Conservation (phyloP, 495 filamentous ascomycete genomes). For the Daldinia decipiens region DNA sequence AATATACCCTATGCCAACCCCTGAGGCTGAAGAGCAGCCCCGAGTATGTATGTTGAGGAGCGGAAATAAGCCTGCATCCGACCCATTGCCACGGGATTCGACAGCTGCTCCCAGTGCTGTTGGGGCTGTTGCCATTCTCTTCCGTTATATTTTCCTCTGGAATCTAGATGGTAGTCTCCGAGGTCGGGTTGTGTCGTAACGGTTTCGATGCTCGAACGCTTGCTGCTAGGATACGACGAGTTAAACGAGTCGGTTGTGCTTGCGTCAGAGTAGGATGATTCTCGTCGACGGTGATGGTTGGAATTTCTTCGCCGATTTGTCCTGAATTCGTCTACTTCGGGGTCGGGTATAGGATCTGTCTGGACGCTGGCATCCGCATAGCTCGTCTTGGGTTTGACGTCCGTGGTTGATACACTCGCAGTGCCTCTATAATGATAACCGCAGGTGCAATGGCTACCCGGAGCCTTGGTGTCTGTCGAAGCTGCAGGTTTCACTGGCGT, state of each 20-base stretch:
- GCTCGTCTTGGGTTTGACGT: conserved; percentile 11
- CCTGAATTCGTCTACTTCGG: conserved; percentile 18
- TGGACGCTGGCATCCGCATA: conserved; percentile 44
- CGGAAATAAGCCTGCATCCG: conserved; percentile 49
- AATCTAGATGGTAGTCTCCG: conserved; percentile 13
- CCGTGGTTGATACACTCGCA: background rate
- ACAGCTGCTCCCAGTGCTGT: conserved; percentile 12
- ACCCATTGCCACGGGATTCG: conserved; percentile 45
- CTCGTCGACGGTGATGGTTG: conserved; percentile 22
- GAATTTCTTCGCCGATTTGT: background rate
- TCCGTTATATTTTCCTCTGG: conserved; percentile 6
- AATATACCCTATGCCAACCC: conserved; percentile 10
- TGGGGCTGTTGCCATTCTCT: conserved; percentile 10
- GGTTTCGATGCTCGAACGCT: conserved; percentile 41
- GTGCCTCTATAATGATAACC: conserved; percentile 6
- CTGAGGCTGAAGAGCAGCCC: conserved; percentile 36
- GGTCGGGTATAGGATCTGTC: conserved; percentile 31
- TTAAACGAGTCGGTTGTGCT: conserved; percentile 27
- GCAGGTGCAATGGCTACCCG: conserved; percentile 15
- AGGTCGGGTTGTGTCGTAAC: conserved; percentile 42
- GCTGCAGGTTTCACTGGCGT: conserved; percentile 14
- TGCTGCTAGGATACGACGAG: conserved; percentile 27
- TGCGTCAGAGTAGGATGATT: conserved; percentile 30
- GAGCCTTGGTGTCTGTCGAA: background rate
- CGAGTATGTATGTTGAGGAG: conserved; percentile 41